phyloP scores from a whole-genome alignment of 495 filamentous ascomycete genomes.

The Penicillium silybi region DNA sequence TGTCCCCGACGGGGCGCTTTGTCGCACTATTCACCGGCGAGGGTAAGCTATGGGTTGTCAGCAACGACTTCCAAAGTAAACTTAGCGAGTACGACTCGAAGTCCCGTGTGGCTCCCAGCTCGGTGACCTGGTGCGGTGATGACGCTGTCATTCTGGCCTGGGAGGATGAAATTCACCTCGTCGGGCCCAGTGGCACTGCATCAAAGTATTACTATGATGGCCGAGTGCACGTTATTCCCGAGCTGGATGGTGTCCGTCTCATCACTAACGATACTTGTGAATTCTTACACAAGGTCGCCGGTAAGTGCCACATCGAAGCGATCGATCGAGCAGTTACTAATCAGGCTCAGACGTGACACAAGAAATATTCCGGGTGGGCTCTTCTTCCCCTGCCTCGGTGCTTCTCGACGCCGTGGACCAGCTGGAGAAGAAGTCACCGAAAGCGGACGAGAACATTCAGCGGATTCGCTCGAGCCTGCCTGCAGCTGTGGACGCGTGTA shows the following conservation, averaged over 20 bases:
- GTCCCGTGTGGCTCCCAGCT: constrained; percentile 78
- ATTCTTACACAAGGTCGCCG: constrained; percentile 87
- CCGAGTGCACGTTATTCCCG: constrained; percentile 82
- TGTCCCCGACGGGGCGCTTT: constrained; percentile 87
- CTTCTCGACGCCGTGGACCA: constrained; percentile 89
- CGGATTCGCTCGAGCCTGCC: constrained; percentile 81
- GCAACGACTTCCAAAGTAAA: constrained; percentile 86
- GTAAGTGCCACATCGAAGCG: constrained; percentile 29
- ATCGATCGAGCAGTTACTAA: not conserved
- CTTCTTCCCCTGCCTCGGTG: constrained; percentile 81
- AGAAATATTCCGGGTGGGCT: constrained; percentile 83
- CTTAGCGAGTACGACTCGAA: constrained; percentile 88
- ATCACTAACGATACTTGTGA: constrained; percentile 91
- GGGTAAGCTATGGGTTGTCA: constrained; percentile 89
- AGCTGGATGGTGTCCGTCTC: constrained; percentile 82
- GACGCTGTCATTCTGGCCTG: constrained; percentile 91
- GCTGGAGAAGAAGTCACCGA: constrained; percentile 88
- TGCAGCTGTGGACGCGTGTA: constrained; percentile 88
- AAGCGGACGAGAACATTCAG: constrained; percentile 96
- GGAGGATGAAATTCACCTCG: constrained; percentile 97
- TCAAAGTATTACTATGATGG: constrained; percentile 85
- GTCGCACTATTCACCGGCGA: constrained; percentile 81
- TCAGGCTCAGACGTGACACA: constrained; percentile 54
- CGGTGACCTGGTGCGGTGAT: constrained; percentile 94
- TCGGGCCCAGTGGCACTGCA: constrained; percentile 76